Base-by-base conservation (phyloP, 148 eudicot genomes). In the Cornus florida region DNA sequence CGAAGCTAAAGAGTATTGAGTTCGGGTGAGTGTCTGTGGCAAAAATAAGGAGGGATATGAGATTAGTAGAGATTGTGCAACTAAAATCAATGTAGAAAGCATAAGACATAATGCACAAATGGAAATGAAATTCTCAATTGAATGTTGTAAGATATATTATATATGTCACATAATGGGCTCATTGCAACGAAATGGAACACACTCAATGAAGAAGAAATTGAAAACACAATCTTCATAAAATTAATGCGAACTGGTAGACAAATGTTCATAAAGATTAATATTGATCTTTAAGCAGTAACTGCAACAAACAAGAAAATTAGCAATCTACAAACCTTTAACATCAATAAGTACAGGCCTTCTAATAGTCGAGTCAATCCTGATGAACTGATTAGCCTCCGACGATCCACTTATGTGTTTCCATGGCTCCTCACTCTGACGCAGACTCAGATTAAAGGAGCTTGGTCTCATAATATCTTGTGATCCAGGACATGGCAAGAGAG, bases 1-100 rank as follows among this genome's bases (percentile, higher is more conserved):
- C 90, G 76, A 59, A 75, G 88, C 90, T 81, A 62, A 89, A 79
- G 67, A 78, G 82, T 20, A 84, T 62, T 17, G 86, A 85, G 77
- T 78, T 86, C 64, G 77, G 75, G 41, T 32, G 79, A 76, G 82
- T 68, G 57, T 90, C 98, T 94, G 95, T 84, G 79, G 71, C 43
- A 41, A 50, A 79, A 56, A 67, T 39, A 57, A 60, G 41, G 11
- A 32, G n/a, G 67, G 33, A 73, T n/a, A 28, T 62, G 70, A 53
- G 56, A 76, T 66, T 69, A 57, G 19, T 43, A 43, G 48, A 43
- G 48, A 43, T 5, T 43, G 48, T 43, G 8, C 48, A 43, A 43
- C 48, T 43, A 43, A 43, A 43, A 43, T 43, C 48, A 43, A 43
- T 43, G 48, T 43, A 43, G 48, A 9, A 43, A 43, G 38, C 38